Evolutionary conservation across 495 filamentous ascomycete species (phyloP), one percentile per base, ranked within the genome.

Genomic region (Daldinia childiae): DNA sequence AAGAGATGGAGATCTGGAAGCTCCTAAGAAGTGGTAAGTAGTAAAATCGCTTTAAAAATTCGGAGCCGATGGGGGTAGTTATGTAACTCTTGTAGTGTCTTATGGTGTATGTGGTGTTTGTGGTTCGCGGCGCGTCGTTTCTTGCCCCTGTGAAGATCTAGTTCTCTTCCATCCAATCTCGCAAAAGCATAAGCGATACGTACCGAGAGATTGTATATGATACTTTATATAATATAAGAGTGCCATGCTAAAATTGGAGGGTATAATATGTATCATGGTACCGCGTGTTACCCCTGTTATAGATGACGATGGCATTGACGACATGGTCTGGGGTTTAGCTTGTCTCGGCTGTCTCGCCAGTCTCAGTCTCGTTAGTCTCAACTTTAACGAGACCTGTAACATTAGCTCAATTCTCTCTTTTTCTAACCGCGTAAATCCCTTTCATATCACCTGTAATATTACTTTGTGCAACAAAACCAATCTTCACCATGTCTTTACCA

Each of bases 301-400:
- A 6, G 34, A 73, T 73, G 65, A 73, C 65, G 70, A 67, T 58
- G 15, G 71, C 71, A 73, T 73, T 73, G 71, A 73, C 71, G 66
- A 66, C 71, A 69, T 63, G 71, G 71, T 73, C 65, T 63, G 65
- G 71, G 71, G 65, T 65, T 62, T 69, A 59, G 64, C 11, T 17
- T 29, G 50, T 29, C 26, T 30, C 36, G 38, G 48, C 19, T 54
- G 38, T 48, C 29, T 59, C 54, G 26, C 51, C 8, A n/a, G 26
- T 55, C 26, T 56, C 52, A 36, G 61, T 24, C 36, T 41, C 17
- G 54, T 29, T 54, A 63, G 69, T 68, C 64, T 66, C 58, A 62
- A 65, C 61, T 73, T 69, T 62, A 69, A 73, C 71, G 71, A 73
- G 24, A 66, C 41, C 41, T 66, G 71, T 63, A 69, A 73, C 71